phyloP scores from a whole-genome alignment of 768 basidiomycete genomes.

The Pholiota conissans region DNA sequence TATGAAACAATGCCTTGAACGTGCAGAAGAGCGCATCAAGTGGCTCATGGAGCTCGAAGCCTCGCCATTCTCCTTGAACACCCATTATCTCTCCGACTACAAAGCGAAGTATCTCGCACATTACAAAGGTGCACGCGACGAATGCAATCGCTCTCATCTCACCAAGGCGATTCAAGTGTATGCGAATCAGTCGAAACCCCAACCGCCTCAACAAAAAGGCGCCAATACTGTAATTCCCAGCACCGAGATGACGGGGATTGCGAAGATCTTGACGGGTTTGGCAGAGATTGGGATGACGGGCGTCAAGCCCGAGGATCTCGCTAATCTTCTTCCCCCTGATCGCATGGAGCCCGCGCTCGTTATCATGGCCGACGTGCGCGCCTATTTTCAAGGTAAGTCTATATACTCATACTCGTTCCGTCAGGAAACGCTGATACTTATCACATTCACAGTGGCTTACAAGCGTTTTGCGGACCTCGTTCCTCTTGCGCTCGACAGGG shows the following conservation, averaged over 20 bases:
- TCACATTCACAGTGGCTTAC: constrained; percentile 27
- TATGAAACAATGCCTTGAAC: constrained; percentile 40
- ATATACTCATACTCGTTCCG: not conserved
- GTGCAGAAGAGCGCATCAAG: constrained; percentile 37
- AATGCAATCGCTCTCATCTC: constrained; percentile 25
- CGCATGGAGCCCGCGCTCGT: constrained; percentile 52
- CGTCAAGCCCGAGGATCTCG: constrained; percentile 41
- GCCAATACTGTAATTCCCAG: not conserved
- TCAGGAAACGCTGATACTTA: not conserved
- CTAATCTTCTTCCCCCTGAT: constrained; percentile 51
- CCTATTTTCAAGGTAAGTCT: constrained; percentile 68
- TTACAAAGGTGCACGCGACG: constrained; percentile 45
- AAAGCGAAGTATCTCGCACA: constrained; percentile 37
- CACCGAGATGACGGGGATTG: constrained; percentile 24
- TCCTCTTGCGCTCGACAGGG: constrained; percentile 52
- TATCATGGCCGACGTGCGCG: constrained; percentile 73
- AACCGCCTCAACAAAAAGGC: not conserved
- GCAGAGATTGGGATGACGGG: constrained; percentile 38
- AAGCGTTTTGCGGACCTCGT: constrained; percentile 57
- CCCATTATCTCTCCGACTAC: constrained; percentile 49
- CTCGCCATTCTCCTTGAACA: constrained; percentile 52
- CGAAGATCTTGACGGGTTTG: constrained; percentile 34
- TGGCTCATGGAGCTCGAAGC: constrained; percentile 54
- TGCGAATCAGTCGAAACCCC: not conserved
- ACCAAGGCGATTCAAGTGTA: constrained; percentile 21